Base-by-base conservation (phyloP, 2,329 filamentous ascomycete species). In the Coniochaeta sp. region DNA sequence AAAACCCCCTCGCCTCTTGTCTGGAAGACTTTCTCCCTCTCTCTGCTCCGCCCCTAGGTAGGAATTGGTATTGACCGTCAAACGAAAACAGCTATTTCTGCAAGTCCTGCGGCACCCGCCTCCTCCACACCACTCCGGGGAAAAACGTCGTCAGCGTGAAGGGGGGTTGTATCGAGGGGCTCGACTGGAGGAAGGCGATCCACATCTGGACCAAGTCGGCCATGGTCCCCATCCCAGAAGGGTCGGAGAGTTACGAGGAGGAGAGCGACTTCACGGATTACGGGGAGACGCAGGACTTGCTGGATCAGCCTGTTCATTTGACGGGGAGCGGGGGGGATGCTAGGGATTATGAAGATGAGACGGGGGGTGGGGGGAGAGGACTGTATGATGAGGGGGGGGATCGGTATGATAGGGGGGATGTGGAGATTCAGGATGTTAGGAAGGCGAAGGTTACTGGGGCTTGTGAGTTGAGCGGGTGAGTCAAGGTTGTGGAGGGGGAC, bases 41-140 rank as follows among this genome's bases (percentile, higher is more conserved):
- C 12, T n/a, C n/a, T n/a, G n/a, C n/a, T n/a, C n/a, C n/a, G n/a
- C n/a, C n/a, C n/a, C n/a, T n/a, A n/a, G n/a, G n/a, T n/a, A n/a
- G n/a, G n/a, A n/a, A n/a, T n/a, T n/a, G n/a, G n/a, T n/a, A n/a
- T n/a, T n/a, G n/a, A n/a, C n/a, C n/a, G n/a, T n/a, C n/a, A n/a
- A n/a, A n/a, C n/a, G n/a, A n/a, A n/a, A n/a, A n/a, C n/a, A 80
- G 82, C 61, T 83, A 85, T 62, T 87, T 87, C 61, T 87, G 84
- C 63, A 81, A 75, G 52, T 71, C 68, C 28, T 89, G 86, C 61
- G 85, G 86, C 10, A 84, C 82, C 3, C 71, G 85, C 3, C 66
- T 89, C 35, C 68, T 88, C 48, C 85, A 88, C 67, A 74, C 74
- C 4, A 80, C 76, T 10, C 75, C 78, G 3, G 69, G 74, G 10